Percentiles rank a stretch among this genome's conserved stretches.
Evolutionary conservation across 2,329 filamentous ascomycete species (phyloP).

Genomic region (Stachybotrys elegans): DNA sequence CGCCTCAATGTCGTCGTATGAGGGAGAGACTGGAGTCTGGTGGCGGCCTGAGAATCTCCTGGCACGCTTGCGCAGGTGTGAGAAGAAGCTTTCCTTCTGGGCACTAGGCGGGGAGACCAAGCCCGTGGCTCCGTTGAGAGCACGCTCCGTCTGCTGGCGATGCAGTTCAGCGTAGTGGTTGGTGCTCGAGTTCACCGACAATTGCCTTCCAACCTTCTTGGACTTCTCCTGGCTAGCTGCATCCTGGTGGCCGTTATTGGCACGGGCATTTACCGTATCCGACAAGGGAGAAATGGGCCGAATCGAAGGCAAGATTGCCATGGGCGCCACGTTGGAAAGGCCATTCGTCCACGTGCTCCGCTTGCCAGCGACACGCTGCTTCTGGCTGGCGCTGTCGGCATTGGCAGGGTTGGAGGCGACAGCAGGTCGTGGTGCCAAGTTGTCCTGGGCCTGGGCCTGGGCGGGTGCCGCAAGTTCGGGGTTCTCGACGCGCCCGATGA

Average conservation of each 20-base stretch:
- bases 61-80: constrained; percentile 89
- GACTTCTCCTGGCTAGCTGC: constrained; percentile 55
- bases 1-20: constrained; percentile 84
- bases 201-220: constrained; percentile 92
- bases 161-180: constrained; percentile 91
- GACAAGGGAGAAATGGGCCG: constrained; percentile 94
- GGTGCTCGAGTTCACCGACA: constrained; percentile 86
- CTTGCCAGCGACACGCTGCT: constrained; percentile 57
- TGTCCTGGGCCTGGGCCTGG: constrained; percentile 42
- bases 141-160: constrained; percentile 84
- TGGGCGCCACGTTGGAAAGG: constrained; percentile 73
- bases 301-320: constrained; percentile 93
- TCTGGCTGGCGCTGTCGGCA: constrained; percentile 31
- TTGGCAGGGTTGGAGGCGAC: constrained; percentile 34
- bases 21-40: constrained; percentile 72
- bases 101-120: constrained; percentile 71
- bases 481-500: constrained; percentile 75
- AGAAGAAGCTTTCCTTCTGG: constrained; percentile 96
- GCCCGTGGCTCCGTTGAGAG: constrained; percentile 75
- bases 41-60: constrained; percentile 88
- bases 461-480: constrained; percentile 54
- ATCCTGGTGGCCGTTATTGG: constrained; percentile 59
- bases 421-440: constrained; percentile 35
- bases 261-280: constrained; percentile 86
- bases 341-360: constrained; percentile 92